These are phyloP conservation scores for Sporothrix schenckii DNA, from an alignment of 2,329 filamentous ascomycete species.

Conservation along the genomic window DNA sequence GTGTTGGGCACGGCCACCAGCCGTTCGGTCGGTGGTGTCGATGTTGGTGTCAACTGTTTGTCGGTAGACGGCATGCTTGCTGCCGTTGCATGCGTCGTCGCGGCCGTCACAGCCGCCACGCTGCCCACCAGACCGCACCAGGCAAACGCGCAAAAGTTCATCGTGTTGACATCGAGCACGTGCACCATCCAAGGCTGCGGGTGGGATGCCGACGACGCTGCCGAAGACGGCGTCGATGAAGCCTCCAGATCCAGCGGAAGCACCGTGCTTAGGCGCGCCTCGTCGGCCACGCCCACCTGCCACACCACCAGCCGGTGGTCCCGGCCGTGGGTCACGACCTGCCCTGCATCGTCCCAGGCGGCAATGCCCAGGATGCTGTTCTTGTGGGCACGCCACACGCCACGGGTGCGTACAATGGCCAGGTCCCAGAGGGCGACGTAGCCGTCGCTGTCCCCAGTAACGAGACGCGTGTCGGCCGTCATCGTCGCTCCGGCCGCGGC, in stretches of 20 bases:
- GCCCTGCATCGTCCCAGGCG: conserved; percentile 67
- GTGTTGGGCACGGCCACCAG: conserved; percentile 82
- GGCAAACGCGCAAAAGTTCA: conserved; percentile 92
- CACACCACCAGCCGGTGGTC: conserved; percentile 87
- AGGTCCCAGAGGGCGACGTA: conserved; percentile 77
- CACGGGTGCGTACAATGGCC: conserved; percentile 74
- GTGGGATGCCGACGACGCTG: conserved; percentile 38
- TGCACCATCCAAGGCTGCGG: conserved; percentile 83
- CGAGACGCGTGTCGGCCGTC: conserved; percentile 23
- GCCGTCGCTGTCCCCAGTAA: conserved; percentile 39
- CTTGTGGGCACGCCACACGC: conserved; percentile 84
- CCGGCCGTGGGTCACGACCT: conserved; percentile 79
- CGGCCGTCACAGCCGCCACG: neutral
- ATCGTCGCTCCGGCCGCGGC: neutral
- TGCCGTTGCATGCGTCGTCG: conserved; percentile 37
- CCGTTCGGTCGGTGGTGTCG: neutral
- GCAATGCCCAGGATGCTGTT: conserved; percentile 74
- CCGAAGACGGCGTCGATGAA: neutral
- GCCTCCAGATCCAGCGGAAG: conserved; percentile 67
- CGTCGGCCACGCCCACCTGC: conserved; percentile 66
- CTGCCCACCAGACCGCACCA: conserved; percentile 48
- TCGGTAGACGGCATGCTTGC: conserved; percentile 22
- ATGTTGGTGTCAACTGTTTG: neutral
- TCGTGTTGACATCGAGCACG: conserved; percentile 80
- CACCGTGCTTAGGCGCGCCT: conserved; percentile 64